These are phyloP conservation scores for Aethionema arabicum DNA, from an alignment of 345 rosid species.

Conservation along the genomic window DNA sequence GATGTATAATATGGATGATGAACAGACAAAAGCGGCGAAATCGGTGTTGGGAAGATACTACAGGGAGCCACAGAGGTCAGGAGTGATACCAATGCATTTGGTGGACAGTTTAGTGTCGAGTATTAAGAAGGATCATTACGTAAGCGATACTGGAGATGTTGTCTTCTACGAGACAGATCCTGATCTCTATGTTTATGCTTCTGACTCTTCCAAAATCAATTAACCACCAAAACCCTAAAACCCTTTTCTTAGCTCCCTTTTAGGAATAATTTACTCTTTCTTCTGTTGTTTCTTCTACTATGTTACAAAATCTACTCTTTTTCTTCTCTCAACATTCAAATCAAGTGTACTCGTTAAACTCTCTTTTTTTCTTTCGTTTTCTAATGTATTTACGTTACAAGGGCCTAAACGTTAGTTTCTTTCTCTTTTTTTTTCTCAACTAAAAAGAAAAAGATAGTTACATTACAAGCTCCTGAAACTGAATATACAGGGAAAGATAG, in stretches of 20 bases:
- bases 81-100: conserved; percentile 66
- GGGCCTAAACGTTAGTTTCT: conserved; percentile 6
- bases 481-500: conserved; percentile 5
- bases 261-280: conserved; percentile 28
- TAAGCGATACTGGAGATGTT: conserved; percentile 70
- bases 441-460: conserved; percentile 30
- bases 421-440: not conserved
- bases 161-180: conserved; percentile 70
- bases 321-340: not conserved
- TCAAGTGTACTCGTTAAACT: conserved; percentile 24
- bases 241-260: conserved; percentile 19
- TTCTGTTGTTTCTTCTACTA: not conserved
- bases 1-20: not conserved
- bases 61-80: conserved; percentile 71
- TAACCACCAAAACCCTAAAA: not conserved
- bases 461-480: conserved; percentile 26
- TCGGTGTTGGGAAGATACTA: conserved; percentile 79
- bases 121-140: conserved; percentile 67
- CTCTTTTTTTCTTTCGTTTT: conserved; percentile 8
- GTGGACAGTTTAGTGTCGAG: conserved; percentile 53
- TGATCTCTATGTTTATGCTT: conserved; percentile 38
- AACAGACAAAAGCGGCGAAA: conserved; percentile 72
- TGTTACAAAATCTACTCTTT: conserved; percentile 18
- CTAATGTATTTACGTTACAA: conserved; percentile 37
- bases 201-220: conserved; percentile 35